Percentiles rank a stretch among this genome's conserved stretches.
Conservation (phyloP, 176 grass and related monocot species). For the Olyra latifolia region DNA sequence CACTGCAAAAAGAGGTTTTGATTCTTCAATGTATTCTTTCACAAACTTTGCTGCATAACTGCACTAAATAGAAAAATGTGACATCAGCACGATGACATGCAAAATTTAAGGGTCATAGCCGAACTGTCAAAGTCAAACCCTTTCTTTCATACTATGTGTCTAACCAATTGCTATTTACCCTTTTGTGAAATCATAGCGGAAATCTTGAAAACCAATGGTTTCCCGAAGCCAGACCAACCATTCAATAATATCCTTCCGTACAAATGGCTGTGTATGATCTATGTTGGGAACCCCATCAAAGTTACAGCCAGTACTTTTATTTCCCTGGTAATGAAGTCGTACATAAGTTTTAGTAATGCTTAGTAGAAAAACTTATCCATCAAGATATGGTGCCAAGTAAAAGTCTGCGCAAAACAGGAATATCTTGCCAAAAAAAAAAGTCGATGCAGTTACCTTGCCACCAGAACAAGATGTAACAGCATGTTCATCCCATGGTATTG, state of each 20-base stretch:
- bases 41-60: constrained; percentile 85
- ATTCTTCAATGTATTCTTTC: constrained; percentile 88
- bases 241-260: constrained; percentile 81
- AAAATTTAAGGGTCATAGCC: not conserved
- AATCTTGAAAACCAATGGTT: constrained; percentile 85
- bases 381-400: constrained; percentile 6
- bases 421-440: constrained; percentile 3
- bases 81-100: not conserved
- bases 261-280: constrained; percentile 94
- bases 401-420: not conserved
- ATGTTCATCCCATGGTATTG: constrained; percentile 84
- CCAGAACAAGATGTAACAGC: constrained; percentile 98
- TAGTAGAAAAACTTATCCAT: not conserved
- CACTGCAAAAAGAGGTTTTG: constrained; percentile 86
- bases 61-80: constrained; percentile 37
- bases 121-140: not conserved
- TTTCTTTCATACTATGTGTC: not conserved
- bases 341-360: constrained; percentile 9
- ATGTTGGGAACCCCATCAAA: constrained; percentile 91
- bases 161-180: constrained; percentile 54
- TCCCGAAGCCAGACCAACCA: constrained; percentile 83
- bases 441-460: constrained; percentile 62
- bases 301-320: constrained; percentile 68
- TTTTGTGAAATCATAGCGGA: constrained; percentile 98
- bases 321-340: constrained; percentile 52